Percentiles rank a stretch among this genome's conserved stretches.
Evolutionary conservation across 148 eudicot species (phyloP).

Genomic region (Nepenthes mirabilis): DNA sequence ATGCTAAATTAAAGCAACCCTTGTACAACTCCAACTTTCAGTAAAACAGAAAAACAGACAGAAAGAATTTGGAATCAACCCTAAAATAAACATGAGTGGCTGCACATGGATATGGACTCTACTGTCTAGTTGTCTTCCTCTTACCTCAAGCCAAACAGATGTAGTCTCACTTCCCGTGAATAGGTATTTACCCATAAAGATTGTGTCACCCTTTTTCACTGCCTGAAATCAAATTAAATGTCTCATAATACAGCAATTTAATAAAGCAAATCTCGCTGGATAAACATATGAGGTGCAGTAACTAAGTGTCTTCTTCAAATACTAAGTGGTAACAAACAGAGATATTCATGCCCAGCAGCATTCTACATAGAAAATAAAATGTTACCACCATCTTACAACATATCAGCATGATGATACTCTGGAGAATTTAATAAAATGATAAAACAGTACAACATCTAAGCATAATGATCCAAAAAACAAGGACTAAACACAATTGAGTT

Average conservation of each 20-base stretch:
- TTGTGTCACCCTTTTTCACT: constrained; percentile 90
- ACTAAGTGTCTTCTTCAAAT: no score
- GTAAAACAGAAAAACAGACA: background rate
- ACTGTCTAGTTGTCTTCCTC: constrained; percentile 6
- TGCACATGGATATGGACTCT: background rate
- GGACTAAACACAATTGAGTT: no score
- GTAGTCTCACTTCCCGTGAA: constrained; percentile 99
- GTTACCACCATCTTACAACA: no score
- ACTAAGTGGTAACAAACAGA: no score
- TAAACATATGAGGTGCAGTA: background rate
- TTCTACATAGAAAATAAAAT: no score
- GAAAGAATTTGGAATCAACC: background rate
- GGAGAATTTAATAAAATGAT: no score
- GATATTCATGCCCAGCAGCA: no score
- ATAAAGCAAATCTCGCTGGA: background rate
- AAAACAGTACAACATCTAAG: no score
- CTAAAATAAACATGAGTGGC: background rate
- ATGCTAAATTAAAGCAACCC: no score
- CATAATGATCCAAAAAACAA: no score
- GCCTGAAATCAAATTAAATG: constrained; percentile 38
- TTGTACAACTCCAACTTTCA: no score
- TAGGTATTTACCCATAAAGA: constrained; percentile 89
- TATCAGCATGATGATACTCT: no score
- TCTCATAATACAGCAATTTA: constrained; percentile 6
- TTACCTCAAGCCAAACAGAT: constrained; percentile 98